These are phyloP conservation scores for Fusarium transvaalense DNA, from an alignment of 2,329 filamentous ascomycete genomes.

Conservation along the genomic window DNA sequence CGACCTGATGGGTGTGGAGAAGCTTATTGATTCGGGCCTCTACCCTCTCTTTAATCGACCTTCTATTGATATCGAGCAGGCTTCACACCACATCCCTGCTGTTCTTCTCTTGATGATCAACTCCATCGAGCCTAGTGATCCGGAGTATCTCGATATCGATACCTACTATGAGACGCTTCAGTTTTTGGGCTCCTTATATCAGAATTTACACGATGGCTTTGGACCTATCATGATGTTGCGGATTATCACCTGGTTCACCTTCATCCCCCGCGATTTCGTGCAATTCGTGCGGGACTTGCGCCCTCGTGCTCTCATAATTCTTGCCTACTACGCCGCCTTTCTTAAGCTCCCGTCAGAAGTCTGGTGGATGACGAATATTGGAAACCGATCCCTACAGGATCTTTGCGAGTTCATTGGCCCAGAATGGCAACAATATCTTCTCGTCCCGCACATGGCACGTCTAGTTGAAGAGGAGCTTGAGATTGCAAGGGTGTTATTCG, in stretches of 20 bases:
- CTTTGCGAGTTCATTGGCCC: constrained; percentile 57
- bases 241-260: constrained; percentile 67
- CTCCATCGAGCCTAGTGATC: constrained; percentile 58
- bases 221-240: constrained; percentile 61
- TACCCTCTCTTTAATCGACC: constrained; percentile 63
- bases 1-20: constrained; percentile 49
- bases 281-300: constrained; percentile 57
- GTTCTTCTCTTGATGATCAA: constrained; percentile 64
- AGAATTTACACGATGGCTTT: constrained; percentile 61
- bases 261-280: constrained; percentile 60
- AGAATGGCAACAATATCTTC: constrained; percentile 58
- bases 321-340: constrained; percentile 67
- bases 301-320: constrained; percentile 63
- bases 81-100: constrained; percentile 59
- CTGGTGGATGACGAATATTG: constrained; percentile 66
- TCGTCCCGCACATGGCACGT: constrained; percentile 57
- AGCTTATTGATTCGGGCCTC: constrained; percentile 58
- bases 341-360: constrained; percentile 57
- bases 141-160: constrained; percentile 55
- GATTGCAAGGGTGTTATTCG: constrained; percentile 58
- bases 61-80: constrained; percentile 59
- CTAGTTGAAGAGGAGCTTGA: constrained; percentile 51
- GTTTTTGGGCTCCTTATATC: constrained; percentile 65
- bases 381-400: constrained; percentile 60
- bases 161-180: constrained; percentile 62